These are phyloP conservation scores for Triangularia verruculosa DNA, from an alignment of 2,329 filamentous ascomycete genomes.

Conservation along the genomic window DNA sequence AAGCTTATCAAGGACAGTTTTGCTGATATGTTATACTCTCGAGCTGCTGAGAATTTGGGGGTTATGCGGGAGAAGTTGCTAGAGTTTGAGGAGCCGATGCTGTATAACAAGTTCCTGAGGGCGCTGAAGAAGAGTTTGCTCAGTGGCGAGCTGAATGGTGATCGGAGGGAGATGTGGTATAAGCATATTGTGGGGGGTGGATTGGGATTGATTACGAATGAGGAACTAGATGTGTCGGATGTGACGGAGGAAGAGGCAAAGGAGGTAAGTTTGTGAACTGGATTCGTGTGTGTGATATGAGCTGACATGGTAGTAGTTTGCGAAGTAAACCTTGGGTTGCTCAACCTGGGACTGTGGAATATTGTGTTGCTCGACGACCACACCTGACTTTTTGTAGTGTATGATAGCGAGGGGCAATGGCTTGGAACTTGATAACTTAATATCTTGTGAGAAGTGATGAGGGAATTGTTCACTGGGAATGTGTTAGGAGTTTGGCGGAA, in stretches of 20 bases:
- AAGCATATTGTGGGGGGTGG: slow-evolving; percentile 60
- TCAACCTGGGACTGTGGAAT: not conserved
- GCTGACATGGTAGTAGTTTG: slow-evolving; percentile 18
- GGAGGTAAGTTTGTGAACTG: slow-evolving; percentile 41
- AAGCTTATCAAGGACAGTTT: slow-evolving; percentile 68
- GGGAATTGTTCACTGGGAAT: too few species aligned
- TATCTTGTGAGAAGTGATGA: too few species aligned
- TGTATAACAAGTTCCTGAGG: slow-evolving; percentile 73
- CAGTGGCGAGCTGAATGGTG: slow-evolving; percentile 67
- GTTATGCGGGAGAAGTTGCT: slow-evolving; percentile 76
- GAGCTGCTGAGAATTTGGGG: slow-evolving; percentile 70
- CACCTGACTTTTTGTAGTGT: not conserved
- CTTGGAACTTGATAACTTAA: too few species aligned
- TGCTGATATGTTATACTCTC: slow-evolving; percentile 70
- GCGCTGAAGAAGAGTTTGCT: slow-evolving; percentile 71
- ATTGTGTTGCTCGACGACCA: not conserved
- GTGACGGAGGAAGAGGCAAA: slow-evolving; percentile 70
- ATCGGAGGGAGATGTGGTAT: slow-evolving; percentile 79
- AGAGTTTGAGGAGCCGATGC: slow-evolving; percentile 67
- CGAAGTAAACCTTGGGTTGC: not conserved
- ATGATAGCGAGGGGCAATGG: not conserved
- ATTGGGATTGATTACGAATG: slow-evolving; percentile 70
- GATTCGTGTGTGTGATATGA: not conserved
- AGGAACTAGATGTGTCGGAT: slow-evolving; percentile 59
- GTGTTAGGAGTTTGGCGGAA: too few species aligned